Evolutionary conservation across 805 yeast species (phyloP), one percentile per base, ranked within the genome.

Genomic region (Starmera pachycereana): DNA sequence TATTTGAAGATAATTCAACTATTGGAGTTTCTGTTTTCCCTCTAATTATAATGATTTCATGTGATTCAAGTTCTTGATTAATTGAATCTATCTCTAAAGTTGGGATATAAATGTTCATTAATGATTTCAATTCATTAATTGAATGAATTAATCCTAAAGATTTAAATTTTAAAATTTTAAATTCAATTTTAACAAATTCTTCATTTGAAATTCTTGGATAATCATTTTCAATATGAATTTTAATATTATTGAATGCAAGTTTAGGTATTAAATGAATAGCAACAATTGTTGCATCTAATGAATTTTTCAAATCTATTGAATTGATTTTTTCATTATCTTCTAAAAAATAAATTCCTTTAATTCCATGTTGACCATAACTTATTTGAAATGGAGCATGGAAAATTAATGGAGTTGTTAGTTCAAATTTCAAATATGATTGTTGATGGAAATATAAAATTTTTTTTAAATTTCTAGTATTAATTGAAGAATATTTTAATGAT

Each of bases 71-170:
- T 0, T 47, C 14, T 4, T 43, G 16, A 10, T 46, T 47, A 1
- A 53, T 30, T 2, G 62, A 11, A 0, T 31, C 33, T 12, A 41
- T 35, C 29, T 42, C 49, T 33, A 29, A 39, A 2, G 35, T 32
- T 0, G 86, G 87, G 0, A 81, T 60, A 48, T 82, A 78, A 1
- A 86, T 38, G 42, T 81, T 77, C 35, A 83, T 49, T 12, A 61
- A 45, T 9, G 61, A 51, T 1, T 58, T 51, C 0, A 44, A 41
- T 0, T 45, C 42, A 47, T 79, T 71, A 11, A 85, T 58, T 1
- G 90, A 81, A 52, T 87, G 96, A 0, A 86, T 65, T 37, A 85
- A 62, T 1, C 73, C 77, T 29, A 81, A 57, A 0, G 84, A 80
- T 14, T 67, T 47, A 44, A 71, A 76, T 3, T 49, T 41, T 12